Conservation (phyloP, 352 stramenopile species). For the Pythium plurisporium region DNA sequence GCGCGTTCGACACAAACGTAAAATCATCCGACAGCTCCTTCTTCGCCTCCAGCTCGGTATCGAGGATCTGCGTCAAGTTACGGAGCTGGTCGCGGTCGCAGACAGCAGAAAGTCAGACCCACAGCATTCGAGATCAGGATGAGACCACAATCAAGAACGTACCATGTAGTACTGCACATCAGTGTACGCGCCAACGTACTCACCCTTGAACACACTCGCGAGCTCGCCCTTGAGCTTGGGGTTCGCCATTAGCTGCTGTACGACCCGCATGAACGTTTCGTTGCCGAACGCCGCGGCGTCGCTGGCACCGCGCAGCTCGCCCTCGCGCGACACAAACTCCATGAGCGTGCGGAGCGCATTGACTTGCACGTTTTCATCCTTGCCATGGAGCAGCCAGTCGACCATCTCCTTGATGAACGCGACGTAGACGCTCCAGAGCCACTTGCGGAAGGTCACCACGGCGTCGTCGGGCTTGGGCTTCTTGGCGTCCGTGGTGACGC, state of each 20-base stretch:
- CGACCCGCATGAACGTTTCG: slow-evolving; percentile 77
- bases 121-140: too few species aligned
- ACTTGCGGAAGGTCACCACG: slow-evolving; percentile 73
- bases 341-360: slow-evolving; percentile 84
- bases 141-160: too few species aligned
- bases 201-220: slow-evolving; percentile 79
- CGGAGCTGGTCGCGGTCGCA: slow-evolving; percentile 3
- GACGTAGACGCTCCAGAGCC: slow-evolving; percentile 80
- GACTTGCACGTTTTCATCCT: slow-evolving; percentile 67
- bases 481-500: slow-evolving; percentile 22
- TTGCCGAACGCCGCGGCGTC: slow-evolving; percentile 57
- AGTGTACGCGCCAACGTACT: slow-evolving; percentile 77
- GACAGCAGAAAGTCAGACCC: neutral
- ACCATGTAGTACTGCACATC: slow-evolving; percentile 89
- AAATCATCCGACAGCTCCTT: slow-evolving; percentile 32
- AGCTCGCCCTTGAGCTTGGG: slow-evolving; percentile 80
- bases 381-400: slow-evolving; percentile 49
- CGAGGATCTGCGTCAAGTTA: slow-evolving; percentile 29
- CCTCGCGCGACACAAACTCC: slow-evolving; percentile 82
- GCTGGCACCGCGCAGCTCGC: slow-evolving; percentile 36
- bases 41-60: slow-evolving; percentile 31
- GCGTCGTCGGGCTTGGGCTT: slow-evolving; percentile 66
- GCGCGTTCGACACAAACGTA: slow-evolving; percentile 58
- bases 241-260: slow-evolving; percentile 58
- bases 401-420: slow-evolving; percentile 82